These are phyloP conservation scores for Corynascus novoguineensis DNA, from an alignment of 495 filamentous ascomycete genomes.

Conservation along the genomic window DNA sequence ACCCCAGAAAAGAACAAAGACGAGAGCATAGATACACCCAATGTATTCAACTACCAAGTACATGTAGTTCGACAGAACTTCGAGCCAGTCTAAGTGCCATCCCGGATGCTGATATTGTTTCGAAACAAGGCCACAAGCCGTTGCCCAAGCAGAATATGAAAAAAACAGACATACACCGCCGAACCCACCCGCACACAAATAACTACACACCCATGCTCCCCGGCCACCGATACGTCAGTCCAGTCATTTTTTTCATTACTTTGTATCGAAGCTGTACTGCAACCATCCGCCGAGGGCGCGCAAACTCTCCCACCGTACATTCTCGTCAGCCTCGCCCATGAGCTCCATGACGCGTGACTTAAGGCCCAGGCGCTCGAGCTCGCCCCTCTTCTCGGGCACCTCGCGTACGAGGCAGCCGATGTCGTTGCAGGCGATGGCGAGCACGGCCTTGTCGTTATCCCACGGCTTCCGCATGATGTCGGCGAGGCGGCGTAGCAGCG, in stretches of 20 bases:
- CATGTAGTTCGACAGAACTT: not conserved
- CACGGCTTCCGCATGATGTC: slow-evolving; percentile 82
- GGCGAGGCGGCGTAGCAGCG: slow-evolving; percentile 73
- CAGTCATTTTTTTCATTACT: slow-evolving; percentile 28
- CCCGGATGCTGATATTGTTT: too few relatives aligned
- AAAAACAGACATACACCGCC: not conserved
- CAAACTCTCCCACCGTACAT: slow-evolving; percentile 91
- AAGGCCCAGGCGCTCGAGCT: slow-evolving; percentile 83
- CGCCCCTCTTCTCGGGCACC: slow-evolving; percentile 73
- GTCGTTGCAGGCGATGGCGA: slow-evolving; percentile 95
- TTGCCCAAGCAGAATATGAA: not conserved
- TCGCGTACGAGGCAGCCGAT: slow-evolving; percentile 84
- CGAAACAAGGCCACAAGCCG: not conserved
- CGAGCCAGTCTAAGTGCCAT: slow-evolving; percentile 16
- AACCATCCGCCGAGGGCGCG: slow-evolving; percentile 90
- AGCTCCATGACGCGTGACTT: slow-evolving; percentile 92
- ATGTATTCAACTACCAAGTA: slow-evolving; percentile 4
- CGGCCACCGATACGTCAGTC: not conserved
- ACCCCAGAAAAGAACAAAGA: not conserved
- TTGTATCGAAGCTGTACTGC: slow-evolving; percentile 75
- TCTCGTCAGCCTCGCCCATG: slow-evolving; percentile 86
- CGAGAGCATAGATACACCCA: not conserved
- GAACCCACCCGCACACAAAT: not conserved
- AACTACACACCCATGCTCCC: not conserved
- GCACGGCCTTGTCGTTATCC: slow-evolving; percentile 90